Base-by-base conservation (phyloP, 257 asterid genomes). In the Solanum pimpinellifolium region DNA sequence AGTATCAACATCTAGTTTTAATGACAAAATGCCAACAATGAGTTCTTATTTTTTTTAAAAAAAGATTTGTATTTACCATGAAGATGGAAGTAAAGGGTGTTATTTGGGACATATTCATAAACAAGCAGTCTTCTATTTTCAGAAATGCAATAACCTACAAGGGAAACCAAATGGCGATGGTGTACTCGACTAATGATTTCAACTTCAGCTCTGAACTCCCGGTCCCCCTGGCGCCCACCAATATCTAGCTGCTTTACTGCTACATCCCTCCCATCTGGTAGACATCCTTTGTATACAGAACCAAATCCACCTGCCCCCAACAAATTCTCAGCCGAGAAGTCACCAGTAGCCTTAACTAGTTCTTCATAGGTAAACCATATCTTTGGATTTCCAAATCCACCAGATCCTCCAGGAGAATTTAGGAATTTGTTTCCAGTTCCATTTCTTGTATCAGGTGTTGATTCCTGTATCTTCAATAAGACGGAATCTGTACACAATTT, bases 271-370 rank as follows among this genome's bases (percentile, higher is more conserved):
- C 98, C 98, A 91, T 96, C 98, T 62, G 68, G 89, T 87, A 96
- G 93, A 49, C 3, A 65, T 76, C 99, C 99, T 94, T 93, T 97
- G 90, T 94, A 95, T 74, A 97, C 99, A 66, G 92, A 93, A 70
- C 99, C 99, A 89, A 97, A 97, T 85, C 99, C 99, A 31, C 99
- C 99, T 89, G 92, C 92, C 21, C 99, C 99, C 86, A 97, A 92
- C 73, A 96, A 92, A 91, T 96, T 95, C 81, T 94, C 91, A 21
- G 85, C 88, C 39, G 99, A 90, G 91, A 97, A 97, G 70, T 92
- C 94, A 90, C 91, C 77, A 47, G 99, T 94, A 90, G 98, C 99
- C 84, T 88, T 91, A 86, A 85, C 86, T 89, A 97, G 90, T 81
- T 96, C 98, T 59, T 96, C 93, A 29, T 93, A 94, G 84, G 94